phyloP scores from a whole-genome alignment of 352 stramenopile genomes.

The Phytophthora podocarpi region DNA sequence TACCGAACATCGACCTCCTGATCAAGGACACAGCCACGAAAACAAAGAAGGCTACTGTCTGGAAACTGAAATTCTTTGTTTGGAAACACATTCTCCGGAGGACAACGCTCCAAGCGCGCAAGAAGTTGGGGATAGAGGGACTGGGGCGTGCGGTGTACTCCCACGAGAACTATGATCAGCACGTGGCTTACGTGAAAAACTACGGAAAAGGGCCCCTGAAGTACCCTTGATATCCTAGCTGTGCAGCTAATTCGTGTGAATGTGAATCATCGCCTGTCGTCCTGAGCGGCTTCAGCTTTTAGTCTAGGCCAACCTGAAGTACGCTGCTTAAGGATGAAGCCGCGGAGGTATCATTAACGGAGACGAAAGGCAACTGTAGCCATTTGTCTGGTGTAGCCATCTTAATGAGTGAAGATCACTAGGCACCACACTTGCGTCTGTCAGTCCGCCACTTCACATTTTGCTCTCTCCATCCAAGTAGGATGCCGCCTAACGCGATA shows the following conservation, averaged over 20 bases:
- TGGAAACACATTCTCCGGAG: neutral
- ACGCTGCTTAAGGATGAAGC: too few species aligned
- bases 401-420: slow-evolving; percentile 8
- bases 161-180: neutral
- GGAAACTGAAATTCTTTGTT: neutral
- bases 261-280: too few species aligned
- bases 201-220: neutral
- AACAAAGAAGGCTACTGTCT: neutral
- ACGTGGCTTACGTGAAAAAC: neutral
- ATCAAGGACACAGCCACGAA: slow-evolving; percentile 5
- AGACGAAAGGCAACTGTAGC: too few species aligned
- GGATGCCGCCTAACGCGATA: slow-evolving; percentile 15
- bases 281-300: too few species aligned
- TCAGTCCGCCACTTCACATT: slow-evolving; percentile 14
- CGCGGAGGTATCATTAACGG: too few species aligned
- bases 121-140: neutral
- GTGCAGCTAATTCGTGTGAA: too few species aligned
- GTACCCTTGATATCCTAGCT: too few species aligned
- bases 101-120: neutral
- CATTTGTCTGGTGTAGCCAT: too few species aligned
- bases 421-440: neutral
- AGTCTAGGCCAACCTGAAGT: too few species aligned
- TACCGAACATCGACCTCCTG: neutral
- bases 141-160: neutral
- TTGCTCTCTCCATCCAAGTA: neutral